phyloP scores from a whole-genome alignment of 306 rosid species.

The Calophaca sinica region DNA sequence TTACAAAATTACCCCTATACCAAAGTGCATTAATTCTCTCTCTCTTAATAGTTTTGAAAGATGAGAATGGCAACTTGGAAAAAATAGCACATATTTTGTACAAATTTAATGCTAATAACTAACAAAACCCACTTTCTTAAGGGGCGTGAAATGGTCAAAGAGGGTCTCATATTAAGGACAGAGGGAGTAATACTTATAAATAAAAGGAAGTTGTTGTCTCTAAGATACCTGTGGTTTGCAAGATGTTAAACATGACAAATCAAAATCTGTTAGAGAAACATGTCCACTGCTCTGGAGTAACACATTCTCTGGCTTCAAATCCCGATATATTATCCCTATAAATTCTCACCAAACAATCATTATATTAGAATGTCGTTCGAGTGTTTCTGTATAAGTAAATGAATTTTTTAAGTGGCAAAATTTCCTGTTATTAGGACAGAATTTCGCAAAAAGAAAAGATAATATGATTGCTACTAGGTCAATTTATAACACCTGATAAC shows the following conservation, averaged over 20 bases:
- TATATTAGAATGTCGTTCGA: conserved; percentile 14
- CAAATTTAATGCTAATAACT: too few relatives aligned
- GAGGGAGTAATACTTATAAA: not conserved
- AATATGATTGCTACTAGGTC: too few relatives aligned
- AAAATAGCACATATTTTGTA: too few relatives aligned
- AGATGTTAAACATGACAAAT: conserved; percentile 90
- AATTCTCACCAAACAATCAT: conserved; percentile 36
- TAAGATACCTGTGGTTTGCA: conserved; percentile 85
- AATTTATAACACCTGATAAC: too few relatives aligned
- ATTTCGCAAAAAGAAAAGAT: conserved; percentile 1
- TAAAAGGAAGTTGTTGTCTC: conserved; percentile 8
- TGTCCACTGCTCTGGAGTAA: conserved; percentile 83
- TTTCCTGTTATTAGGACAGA: not conserved
- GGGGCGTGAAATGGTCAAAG: too few relatives aligned
- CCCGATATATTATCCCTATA: conserved; percentile 91
- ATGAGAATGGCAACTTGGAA: too few relatives aligned
- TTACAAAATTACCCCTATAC: too few relatives aligned
- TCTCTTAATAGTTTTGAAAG: too few relatives aligned
- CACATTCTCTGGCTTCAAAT: conserved; percentile 97
- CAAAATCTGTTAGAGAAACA: conserved; percentile 86
- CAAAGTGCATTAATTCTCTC: too few relatives aligned
- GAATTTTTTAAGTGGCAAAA: not conserved
- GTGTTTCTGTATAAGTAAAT: not conserved
- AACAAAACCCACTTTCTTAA: too few relatives aligned
- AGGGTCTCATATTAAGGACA: too few relatives aligned